A percentile compares a stretch with the other conserved stretches of the same genome.
phyloP scores from a whole-genome alignment of 1,139 yeast species.

The Geotrichum cucujoidarum region DNA sequence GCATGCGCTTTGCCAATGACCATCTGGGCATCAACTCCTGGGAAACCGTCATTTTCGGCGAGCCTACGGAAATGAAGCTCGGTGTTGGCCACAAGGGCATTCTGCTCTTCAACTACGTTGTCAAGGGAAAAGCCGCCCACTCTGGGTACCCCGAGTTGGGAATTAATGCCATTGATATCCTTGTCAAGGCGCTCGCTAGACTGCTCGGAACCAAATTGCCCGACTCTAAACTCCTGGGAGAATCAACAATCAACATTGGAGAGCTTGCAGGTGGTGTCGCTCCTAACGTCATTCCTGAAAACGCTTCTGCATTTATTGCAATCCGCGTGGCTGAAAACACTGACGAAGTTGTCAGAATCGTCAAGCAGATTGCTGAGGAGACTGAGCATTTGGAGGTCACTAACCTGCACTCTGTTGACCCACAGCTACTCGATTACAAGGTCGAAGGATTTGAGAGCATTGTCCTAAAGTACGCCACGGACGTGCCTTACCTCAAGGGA shows the following conservation, averaged over 20 bases:
- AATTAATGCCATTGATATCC: slow-evolving; percentile 54
- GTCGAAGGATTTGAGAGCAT: slow-evolving; percentile 61
- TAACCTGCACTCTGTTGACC: slow-evolving; percentile 33
- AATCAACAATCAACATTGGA: slow-evolving; percentile 60
- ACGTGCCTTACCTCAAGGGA: slow-evolving; percentile 49
- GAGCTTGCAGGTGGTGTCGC: slow-evolving; percentile 56
- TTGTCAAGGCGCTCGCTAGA: slow-evolving; percentile 49
- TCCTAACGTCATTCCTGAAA: slow-evolving; percentile 59
- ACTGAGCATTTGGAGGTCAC: slow-evolving; percentile 31
- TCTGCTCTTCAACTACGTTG: slow-evolving; percentile 42
- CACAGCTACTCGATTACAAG: slow-evolving; percentile 51
- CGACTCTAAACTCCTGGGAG: slow-evolving; percentile 50
- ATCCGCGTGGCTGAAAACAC: slow-evolving; percentile 53
- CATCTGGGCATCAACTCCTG: slow-evolving; percentile 44
- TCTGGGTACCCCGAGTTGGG: slow-evolving; percentile 71
- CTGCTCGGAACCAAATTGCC: slow-evolving; percentile 44
- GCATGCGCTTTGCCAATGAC: slow-evolving; percentile 48
- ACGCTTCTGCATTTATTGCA: slow-evolving; percentile 47
- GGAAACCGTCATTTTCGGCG: slow-evolving; percentile 65
- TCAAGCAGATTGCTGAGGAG: slow-evolving; percentile 38
- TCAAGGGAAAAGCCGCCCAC: slow-evolving; percentile 58
- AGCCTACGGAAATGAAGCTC: slow-evolving; percentile 65
- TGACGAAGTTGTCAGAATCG: slow-evolving; percentile 38
- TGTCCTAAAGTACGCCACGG: slow-evolving; percentile 58
- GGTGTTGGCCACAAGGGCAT: slow-evolving; percentile 69